These are phyloP conservation scores for Elasticomyces elasticus DNA, from an alignment of 495 filamentous ascomycete genomes.

Conservation along the genomic window DNA sequence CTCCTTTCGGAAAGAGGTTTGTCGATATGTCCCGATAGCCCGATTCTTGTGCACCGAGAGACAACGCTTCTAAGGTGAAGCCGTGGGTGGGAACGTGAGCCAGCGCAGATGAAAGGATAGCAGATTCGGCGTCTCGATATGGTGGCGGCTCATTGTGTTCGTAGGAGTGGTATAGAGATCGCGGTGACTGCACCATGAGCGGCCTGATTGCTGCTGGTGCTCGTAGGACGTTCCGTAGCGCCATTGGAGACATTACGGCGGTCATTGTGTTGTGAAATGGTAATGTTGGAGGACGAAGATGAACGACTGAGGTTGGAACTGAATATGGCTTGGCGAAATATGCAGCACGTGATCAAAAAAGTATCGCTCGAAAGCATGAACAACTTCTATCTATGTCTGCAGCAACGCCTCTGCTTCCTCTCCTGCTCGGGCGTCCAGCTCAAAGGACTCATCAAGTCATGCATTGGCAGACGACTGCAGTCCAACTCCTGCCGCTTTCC, in stretches of 20 bases:
- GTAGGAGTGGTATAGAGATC: constrained; percentile 58
- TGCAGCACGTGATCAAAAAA: background rate
- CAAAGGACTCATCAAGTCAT: constrained; percentile 8
- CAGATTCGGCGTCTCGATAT: constrained; percentile 61
- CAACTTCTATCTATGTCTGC: background rate
- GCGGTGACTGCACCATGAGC: constrained; percentile 14
- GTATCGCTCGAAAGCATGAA: background rate
- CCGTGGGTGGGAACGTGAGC: constrained; percentile 71
- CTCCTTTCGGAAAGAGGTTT: constrained; percentile 67
- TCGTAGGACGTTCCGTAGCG: constrained; percentile 11
- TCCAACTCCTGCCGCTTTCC: constrained; percentile 23
- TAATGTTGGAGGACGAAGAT: background rate
- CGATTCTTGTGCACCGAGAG: constrained; percentile 66
- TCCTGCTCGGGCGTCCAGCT: background rate
- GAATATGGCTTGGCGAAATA: background rate
- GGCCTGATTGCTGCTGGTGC: constrained; percentile 11
- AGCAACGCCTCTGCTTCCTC: background rate
- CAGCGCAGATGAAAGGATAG: constrained; percentile 72
- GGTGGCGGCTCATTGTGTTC: constrained; percentile 48
- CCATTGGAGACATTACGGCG: background rate
- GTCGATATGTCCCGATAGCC: constrained; percentile 79
- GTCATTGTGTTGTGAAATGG: background rate
- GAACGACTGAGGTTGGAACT: too few relatives aligned
- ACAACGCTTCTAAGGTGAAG: constrained; percentile 62
- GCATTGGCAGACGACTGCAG: constrained; percentile 24